Conservation (phyloP, 1,139 yeast genomes). For the Pneumocystis murina region DNA sequence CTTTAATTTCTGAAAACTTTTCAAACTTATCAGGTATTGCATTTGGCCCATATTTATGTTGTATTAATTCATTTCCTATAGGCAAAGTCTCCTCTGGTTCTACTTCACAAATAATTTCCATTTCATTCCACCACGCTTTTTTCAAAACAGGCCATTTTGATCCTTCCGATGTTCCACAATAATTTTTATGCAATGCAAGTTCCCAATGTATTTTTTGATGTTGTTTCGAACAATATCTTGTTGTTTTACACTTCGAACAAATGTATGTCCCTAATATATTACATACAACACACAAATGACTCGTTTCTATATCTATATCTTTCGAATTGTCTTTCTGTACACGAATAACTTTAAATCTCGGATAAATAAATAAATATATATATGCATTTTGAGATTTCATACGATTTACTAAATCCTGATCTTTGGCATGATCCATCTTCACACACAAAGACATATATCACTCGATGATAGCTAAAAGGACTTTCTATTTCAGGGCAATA, state of each 20-base stretch:
- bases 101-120: conserved; percentile 9
- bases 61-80: not conserved
- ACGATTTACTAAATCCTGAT: conserved; percentile 6
- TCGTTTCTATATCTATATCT: conserved; percentile 4
- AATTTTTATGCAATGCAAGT: not conserved
- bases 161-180: not conserved
- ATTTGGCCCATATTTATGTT: conserved; percentile 1
- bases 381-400: not conserved
- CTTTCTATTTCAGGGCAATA: not conserved
- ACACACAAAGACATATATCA: conserved; percentile 8
- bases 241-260: not conserved
- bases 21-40: conserved; percentile 8
- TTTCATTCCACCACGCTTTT: not conserved
- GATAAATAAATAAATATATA: not conserved
- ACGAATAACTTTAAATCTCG: conserved; percentile 1
- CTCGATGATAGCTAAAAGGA: conserved; percentile 8
- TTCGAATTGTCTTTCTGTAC: not conserved
- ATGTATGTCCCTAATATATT: not conserved
- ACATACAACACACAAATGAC: not conserved
- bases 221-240: not conserved
- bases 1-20: conserved; percentile 11
- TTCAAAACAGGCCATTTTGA: not conserved
- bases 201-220: not conserved
- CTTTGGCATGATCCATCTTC: conserved; percentile 8
- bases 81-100: conserved; percentile 2